phyloP scores from a whole-genome alignment of 176 grass and related monocot genomes.

The Oryza officinalis region DNA sequence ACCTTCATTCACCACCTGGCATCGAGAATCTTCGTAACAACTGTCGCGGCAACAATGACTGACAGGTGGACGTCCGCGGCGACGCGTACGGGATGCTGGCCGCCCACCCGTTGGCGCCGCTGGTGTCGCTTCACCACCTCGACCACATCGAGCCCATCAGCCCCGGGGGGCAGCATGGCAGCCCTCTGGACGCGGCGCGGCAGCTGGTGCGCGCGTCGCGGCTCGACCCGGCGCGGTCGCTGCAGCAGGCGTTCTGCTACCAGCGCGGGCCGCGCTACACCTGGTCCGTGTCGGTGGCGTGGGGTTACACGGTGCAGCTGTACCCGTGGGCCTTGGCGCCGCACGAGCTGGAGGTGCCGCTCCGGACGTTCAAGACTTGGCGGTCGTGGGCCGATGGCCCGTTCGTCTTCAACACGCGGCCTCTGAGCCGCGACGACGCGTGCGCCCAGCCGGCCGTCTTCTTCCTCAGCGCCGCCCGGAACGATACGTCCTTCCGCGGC shows the following conservation, averaged over 20 bases:
- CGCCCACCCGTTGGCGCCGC: constrained; percentile 77
- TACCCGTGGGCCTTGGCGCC: constrained; percentile 60
- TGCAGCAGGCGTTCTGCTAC: constrained; percentile 87
- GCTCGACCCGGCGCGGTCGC: constrained; percentile 55
- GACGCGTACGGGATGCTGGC: constrained; percentile 88
- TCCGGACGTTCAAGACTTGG: constrained; percentile 87
- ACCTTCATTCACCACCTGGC: not conserved
- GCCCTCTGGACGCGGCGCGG: constrained; percentile 44
- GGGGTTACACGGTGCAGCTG: constrained; percentile 79
- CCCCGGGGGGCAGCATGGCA: constrained; percentile 11
- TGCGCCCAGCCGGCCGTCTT: constrained; percentile 61
- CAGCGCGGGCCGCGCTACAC: constrained; percentile 48
- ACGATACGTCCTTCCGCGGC: not conserved
- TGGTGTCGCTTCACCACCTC: constrained; percentile 91
- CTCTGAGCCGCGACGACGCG: not conserved
- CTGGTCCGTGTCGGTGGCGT: constrained; percentile 78
- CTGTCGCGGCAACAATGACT: not conserved
- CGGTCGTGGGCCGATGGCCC: constrained; percentile 56
- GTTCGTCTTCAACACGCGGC: constrained; percentile 80
- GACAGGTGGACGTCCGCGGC: constrained; percentile 73
- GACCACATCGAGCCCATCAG: constrained; percentile 62
- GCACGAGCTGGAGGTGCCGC: constrained; percentile 57
- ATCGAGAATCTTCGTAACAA: constrained; percentile 12
- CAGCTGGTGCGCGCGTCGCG: constrained; percentile 44
- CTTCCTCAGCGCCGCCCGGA: constrained; percentile 45